Evolutionary conservation across 306 rosid genomes (phyloP), one percentile per base, ranked within the genome.

Genomic region (Arachis stenosperma): DNA sequence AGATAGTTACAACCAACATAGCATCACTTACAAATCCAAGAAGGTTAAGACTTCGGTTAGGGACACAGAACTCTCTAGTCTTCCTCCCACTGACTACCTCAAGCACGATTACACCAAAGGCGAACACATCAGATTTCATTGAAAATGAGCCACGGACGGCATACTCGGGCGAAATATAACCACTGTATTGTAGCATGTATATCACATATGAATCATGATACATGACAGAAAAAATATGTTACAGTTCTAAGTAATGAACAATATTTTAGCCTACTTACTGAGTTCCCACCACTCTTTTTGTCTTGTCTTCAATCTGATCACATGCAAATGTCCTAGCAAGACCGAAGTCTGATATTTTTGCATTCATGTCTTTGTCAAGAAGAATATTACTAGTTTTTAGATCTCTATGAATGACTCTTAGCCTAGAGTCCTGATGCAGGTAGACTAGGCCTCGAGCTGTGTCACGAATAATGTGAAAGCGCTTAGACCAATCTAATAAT

Each of bases 21-120:
- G 22, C 6, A 14, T 29, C 46, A 33, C 87, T 64, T 78, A 74
- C 93, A 70, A 82, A 76, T 30, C 86, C 85, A 1, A 75, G 62
- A 36, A 86, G 89, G 73, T 71, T 88, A 55, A 70, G 77, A 36
- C 15, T 30, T 10, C 41, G 33, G 43, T 70, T 58, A 9, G 77
- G 76, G 15, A 78, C 76, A 11, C 43, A 71, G 14, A 86, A 80
- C 0, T 81, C 84, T 58, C 73, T 69, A 13, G 53, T 84, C 70
- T 66, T 84, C 43, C 10, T 73, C 4, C 70, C 78, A 73, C 78
- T 73, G 1, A 65, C 13, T 43, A 75, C 12, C 58, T 75, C 79
- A 4, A 75, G n/a, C 5, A 65, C 13, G 3, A 73, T 73, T 7
- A 73, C 78, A 22, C 78, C 70, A 62, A 73, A 62, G 11, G 61